phyloP scores from a whole-genome alignment of 768 basidiomycete genomes.

The Nidula microcarpa region DNA sequence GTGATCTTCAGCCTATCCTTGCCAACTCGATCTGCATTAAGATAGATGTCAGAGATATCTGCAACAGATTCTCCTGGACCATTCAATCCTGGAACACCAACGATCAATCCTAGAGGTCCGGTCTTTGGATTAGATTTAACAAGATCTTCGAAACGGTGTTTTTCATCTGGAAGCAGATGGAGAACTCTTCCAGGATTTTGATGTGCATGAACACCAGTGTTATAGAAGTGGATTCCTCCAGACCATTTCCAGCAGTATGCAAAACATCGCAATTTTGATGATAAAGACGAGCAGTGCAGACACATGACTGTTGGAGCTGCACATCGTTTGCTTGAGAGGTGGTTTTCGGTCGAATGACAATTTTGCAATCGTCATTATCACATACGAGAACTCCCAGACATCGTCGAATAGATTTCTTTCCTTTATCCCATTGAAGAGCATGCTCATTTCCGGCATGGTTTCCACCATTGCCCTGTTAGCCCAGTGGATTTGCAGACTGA shows the following conservation, averaged over 20 bases:
- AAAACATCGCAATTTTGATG: conserved; percentile 3
- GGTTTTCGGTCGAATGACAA: conserved; percentile 1
- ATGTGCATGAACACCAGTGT: conserved; percentile 12
- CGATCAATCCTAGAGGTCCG: conserved; percentile 11
- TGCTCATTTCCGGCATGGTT: too few species aligned
- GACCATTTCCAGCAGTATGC: conserved; percentile 6
- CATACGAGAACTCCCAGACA: conserved; percentile 12
- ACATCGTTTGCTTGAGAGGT: neutral
- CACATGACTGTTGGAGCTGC: conserved; percentile 2
- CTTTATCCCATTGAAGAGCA: too few species aligned
- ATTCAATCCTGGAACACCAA: conserved; percentile 10
- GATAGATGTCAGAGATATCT: conserved; percentile 1
- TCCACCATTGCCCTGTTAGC: too few species aligned
- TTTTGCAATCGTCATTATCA: conserved; percentile 1
- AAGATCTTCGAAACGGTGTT: conserved; percentile 1
- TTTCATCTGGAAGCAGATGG: conserved; percentile 7
- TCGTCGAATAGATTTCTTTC: conserved; percentile 2
- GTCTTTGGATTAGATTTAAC: conserved; percentile 8
- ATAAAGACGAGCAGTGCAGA: neutral
- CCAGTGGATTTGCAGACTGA: too few species aligned
- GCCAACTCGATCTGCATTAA: conserved; percentile 11
- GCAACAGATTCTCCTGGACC: conserved; percentile 10
- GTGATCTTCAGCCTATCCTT: conserved; percentile 9
- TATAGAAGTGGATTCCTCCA: conserved; percentile 9
- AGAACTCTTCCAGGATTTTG: conserved; percentile 10